A percentile compares a stretch with the other conserved stretches of the same genome.
Conservation (phyloP, 495 filamentous ascomycete species). For the Trichoderma virens region DNA sequence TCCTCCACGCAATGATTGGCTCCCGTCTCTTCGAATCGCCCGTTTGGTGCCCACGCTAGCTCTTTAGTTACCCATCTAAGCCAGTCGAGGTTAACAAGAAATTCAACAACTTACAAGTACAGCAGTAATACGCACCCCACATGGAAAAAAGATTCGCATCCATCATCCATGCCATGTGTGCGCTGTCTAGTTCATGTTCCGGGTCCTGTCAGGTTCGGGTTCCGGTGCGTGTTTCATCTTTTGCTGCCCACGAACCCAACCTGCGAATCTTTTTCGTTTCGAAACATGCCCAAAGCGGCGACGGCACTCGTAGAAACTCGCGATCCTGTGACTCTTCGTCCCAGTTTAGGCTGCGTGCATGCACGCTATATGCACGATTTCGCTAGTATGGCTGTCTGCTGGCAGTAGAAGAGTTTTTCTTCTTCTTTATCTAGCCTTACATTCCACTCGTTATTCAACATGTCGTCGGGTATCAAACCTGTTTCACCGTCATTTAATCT, state of each 20-base stretch:
- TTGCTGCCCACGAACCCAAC: neutral
- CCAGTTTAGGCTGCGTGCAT: neutral
- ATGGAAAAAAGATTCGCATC: too few relatives aligned
- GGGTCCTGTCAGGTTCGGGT: too few relatives aligned
- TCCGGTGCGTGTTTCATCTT: neutral
- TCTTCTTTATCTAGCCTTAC: neutral
- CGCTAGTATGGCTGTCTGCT: too few relatives aligned
- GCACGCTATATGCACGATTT: neutral
- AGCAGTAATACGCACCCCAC: too few relatives aligned
- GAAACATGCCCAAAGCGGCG: neutral
- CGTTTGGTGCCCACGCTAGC: neutral
- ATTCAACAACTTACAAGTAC: too few relatives aligned
- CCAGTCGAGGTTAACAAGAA: too few relatives aligned
- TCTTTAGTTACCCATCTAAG: too few relatives aligned
- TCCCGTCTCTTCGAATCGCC: neutral
- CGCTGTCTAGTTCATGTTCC: too few relatives aligned
- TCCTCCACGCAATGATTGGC: neutral
- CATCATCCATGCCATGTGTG: too few relatives aligned
- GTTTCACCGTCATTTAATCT: slow-evolving; percentile 1
- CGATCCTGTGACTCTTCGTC: neutral
- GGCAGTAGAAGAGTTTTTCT: neutral
- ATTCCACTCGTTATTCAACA: slow-evolving; percentile 11
- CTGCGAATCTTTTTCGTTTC: neutral
- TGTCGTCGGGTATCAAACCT: slow-evolving; percentile 10
- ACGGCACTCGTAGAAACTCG: too few relatives aligned